Base-by-base conservation (phyloP, 148 eudicot genomes). In the Silene conica region DNA sequence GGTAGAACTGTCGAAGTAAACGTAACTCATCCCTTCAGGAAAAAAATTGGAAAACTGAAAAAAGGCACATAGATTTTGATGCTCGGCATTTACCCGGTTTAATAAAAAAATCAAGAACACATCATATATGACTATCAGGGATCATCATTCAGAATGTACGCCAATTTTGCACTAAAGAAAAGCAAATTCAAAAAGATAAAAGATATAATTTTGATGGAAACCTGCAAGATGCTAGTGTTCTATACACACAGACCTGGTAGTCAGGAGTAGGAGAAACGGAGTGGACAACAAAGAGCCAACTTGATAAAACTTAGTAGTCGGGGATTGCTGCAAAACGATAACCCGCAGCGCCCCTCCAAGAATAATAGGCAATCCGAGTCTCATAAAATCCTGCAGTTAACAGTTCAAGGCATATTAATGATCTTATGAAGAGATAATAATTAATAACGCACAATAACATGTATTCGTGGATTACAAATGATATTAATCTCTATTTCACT, bases 261-360 rank as follows among this genome's bases (percentile, higher is more conserved):
- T 5, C 18, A 63, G 4, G 19, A n/a, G n/a, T 22, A 22, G 38
- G 66, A 14, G 41, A 2, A n/a, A 28, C 34, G 16, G 43, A 14
- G 38, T 48, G 73, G 22, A 61, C 34, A 6, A 14, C 28, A 10
- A 45, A 6, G 26, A 70, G 19, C 11, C 16, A 58, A 31, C 56
- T 71, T 8, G 46, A 71, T 45, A 43, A 48, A 60, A 68, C 73
- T 86, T 84, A 92, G 74, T 92, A 95, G 41, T 84, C 96, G 11
- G 98, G 98, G 72, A 95, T 95, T 72, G 93, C 65, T 43, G 96
- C 84, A 80, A 88, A 95, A 3, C 92, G 93, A 70, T 88, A 95
- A 46, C 98, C 98, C 63, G 86, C 78, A 48, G 96, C 97, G 72
- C 98, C 98, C 78, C 97, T 90, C 98, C 98, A 95, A 21, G 98